phyloP scores from a whole-genome alignment of 2,329 filamentous ascomycete genomes.

The Arthrobotrys sphaeroides region DNA sequence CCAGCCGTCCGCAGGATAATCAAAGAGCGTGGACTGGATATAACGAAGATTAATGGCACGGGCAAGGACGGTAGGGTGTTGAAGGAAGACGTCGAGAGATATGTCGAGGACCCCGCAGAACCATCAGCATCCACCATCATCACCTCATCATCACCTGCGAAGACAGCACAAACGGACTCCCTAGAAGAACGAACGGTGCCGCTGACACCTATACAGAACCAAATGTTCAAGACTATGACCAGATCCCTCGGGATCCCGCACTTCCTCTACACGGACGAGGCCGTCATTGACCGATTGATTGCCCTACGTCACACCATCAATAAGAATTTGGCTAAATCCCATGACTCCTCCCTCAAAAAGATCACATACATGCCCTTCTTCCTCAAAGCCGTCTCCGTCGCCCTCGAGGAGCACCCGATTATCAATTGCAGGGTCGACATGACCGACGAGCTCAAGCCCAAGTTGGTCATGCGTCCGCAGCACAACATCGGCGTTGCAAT shows the following conservation, averaged over 20 bases:
- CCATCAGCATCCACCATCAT: neutral
- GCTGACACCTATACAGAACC: slow-evolving; percentile 80
- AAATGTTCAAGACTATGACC: slow-evolving; percentile 99
- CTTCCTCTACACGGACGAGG: slow-evolving; percentile 91
- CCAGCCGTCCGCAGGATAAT: slow-evolving; percentile 89
- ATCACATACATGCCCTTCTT: slow-evolving; percentile 93
- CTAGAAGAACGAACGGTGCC: slow-evolving; percentile 73
- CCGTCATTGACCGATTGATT: slow-evolving; percentile 80
- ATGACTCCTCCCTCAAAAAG: slow-evolving; percentile 66
- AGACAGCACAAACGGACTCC: slow-evolving; percentile 58
- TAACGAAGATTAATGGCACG: slow-evolving; percentile 80
- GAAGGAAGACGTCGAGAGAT: slow-evolving; percentile 88
- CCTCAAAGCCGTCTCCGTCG: slow-evolving; percentile 90
- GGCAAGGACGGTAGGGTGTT: slow-evolving; percentile 89
- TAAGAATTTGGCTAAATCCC: slow-evolving; percentile 64
- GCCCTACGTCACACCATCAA: slow-evolving; percentile 79
- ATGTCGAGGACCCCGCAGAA: slow-evolving; percentile 65
- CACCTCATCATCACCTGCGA: slow-evolving; percentile 1
- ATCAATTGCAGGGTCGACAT: slow-evolving; percentile 85
- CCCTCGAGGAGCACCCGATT: slow-evolving; percentile 81
- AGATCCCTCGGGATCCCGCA: slow-evolving; percentile 89
- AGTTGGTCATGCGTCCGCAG: slow-evolving; percentile 78
- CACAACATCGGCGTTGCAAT: slow-evolving; percentile 98
- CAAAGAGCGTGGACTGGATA: slow-evolving; percentile 80
- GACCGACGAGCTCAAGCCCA: slow-evolving; percentile 70